phyloP scores from a whole-genome alignment of 352 stramenopile species.

The Phytophthora cactorum region DNA sequence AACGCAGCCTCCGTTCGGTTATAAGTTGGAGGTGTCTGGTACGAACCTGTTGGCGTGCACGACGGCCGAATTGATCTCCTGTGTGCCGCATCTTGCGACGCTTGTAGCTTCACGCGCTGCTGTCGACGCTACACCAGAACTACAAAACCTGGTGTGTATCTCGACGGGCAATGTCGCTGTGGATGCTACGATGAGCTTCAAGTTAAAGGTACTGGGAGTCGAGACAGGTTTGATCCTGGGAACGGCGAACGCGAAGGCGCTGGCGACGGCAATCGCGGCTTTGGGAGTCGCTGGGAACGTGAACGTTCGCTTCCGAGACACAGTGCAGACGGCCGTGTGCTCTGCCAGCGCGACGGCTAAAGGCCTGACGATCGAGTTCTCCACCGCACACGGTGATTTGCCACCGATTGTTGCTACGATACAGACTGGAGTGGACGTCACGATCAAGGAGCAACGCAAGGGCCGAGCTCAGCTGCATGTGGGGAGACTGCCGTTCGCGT shows the following conservation, averaged over 20 bases:
- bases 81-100: constrained; percentile 51
- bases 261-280: constrained; percentile 57
- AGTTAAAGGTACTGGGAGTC: constrained; percentile 60
- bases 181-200: constrained; percentile 49
- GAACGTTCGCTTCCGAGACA: constrained; percentile 47
- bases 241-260: constrained; percentile 15
- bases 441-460: constrained; percentile 55
- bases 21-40: constrained; percentile 62
- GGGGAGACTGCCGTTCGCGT: constrained; percentile 82
- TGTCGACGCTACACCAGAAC: constrained; percentile 50
- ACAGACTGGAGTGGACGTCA: constrained; percentile 13
- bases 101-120: constrained; percentile 51
- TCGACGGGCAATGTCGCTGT: constrained; percentile 22
- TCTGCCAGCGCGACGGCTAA: constrained; percentile 30
- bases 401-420: constrained; percentile 29
- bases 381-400: constrained; percentile 59
- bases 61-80: constrained; percentile 43
- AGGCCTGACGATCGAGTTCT: constrained; percentile 63
- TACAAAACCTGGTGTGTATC: constrained; percentile 67
- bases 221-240: constrained; percentile 39
- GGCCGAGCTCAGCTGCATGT: constrained; percentile 62
- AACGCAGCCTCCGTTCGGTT: constrained; percentile 32
- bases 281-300: constrained; percentile 69
- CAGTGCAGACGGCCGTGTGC: constrained; percentile 57
- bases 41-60: constrained; percentile 69